Conservation (phyloP, 805 yeast species). For the Zygoascus bituminiphila region DNA sequence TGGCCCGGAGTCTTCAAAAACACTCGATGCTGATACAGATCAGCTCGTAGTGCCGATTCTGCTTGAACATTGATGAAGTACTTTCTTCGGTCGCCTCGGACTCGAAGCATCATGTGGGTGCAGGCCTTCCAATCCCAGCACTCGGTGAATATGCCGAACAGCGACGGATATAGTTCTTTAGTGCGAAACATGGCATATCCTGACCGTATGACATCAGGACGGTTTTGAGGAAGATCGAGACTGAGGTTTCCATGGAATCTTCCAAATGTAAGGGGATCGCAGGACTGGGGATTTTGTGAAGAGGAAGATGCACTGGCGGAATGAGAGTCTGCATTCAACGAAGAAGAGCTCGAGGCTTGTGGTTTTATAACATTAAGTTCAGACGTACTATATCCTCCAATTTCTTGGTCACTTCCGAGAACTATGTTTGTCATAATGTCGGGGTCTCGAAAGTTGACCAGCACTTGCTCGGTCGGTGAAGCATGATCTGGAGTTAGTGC, state of each 20-base stretch:
- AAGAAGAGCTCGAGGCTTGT: conserved; percentile 13
- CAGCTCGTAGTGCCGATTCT: conserved; percentile 68
- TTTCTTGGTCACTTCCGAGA: conserved; percentile 61
- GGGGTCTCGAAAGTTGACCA: conserved; percentile 53
- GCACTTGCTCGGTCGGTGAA: conserved; percentile 29
- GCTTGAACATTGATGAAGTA: conserved; percentile 77
- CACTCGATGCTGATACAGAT: conserved; percentile 73
- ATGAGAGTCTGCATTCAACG: neutral
- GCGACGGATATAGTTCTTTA: conserved; percentile 32
- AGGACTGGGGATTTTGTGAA: neutral
- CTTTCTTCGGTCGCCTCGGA: conserved; percentile 65
- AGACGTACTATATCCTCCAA: conserved; percentile 73
- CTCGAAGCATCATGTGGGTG: conserved; percentile 56
- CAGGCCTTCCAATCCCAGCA: conserved; percentile 67
- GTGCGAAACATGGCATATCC: conserved; percentile 84
- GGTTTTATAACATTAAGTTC: conserved; percentile 37
- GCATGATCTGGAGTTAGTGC: conserved; percentile 1
- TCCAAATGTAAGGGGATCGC: no score
- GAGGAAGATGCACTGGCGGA: neutral
- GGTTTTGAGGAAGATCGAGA: conserved; percentile 56
- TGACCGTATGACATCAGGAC: conserved; percentile 55
- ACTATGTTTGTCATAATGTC: conserved; percentile 39
- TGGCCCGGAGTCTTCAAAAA: conserved; percentile 62
- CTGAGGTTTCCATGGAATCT: conserved; percentile 63
- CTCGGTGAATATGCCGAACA: conserved; percentile 32